Evolutionary conservation across 768 basidiomycete genomes (phyloP).

Genomic region (Coprinopsis cinerea): DNA sequence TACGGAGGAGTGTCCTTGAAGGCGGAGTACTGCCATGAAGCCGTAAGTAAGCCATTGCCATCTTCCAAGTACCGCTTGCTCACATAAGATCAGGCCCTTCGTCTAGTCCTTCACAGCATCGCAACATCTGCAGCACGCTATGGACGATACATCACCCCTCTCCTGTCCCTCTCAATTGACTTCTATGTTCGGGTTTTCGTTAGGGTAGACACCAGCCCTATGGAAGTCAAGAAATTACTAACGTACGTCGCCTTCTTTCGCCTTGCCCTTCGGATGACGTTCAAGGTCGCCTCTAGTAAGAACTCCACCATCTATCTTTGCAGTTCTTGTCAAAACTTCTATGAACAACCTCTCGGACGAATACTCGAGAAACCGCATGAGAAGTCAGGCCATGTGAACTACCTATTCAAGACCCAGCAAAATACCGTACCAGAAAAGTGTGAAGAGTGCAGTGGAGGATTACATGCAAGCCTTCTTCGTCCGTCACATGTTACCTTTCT

Average conservation of each 20-base stretch:
- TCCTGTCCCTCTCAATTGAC: conserved; percentile 90
- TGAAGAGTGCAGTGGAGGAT: conserved; percentile 69
- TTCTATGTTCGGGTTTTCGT: conserved; percentile 95
- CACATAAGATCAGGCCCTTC: conserved; percentile 60
- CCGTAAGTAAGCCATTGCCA: conserved; percentile 45
- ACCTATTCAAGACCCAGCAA: conserved; percentile 62
- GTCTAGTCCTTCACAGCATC: conserved; percentile 82
- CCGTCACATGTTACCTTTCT: too few relatives aligned
- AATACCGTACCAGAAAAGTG: conserved; percentile 66
- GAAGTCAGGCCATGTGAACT: conserved; percentile 49
- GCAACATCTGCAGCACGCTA: conserved; percentile 88
- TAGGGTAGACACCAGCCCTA: conserved; percentile 62
- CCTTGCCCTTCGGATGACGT: conserved; percentile 8
- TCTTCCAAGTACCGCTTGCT: conserved; percentile 5
- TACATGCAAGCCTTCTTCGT: conserved; percentile 57
- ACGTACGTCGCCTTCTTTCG: conserved; percentile 49
- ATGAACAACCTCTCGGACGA: conserved; percentile 82
- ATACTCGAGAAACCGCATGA: conserved; percentile 57
- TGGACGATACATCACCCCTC: conserved; percentile 85
- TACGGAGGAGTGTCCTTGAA: conserved; percentile 90
- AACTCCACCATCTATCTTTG: conserved; percentile 85
- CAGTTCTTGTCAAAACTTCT: conserved; percentile 71
- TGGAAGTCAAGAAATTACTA: conserved; percentile 78
- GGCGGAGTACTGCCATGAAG: conserved; percentile 95
- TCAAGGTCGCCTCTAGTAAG: conserved; percentile 48